These are phyloP conservation scores for Aspergillus bombycis DNA, from an alignment of 2,329 filamentous ascomycete genomes.

Conservation along the genomic window DNA sequence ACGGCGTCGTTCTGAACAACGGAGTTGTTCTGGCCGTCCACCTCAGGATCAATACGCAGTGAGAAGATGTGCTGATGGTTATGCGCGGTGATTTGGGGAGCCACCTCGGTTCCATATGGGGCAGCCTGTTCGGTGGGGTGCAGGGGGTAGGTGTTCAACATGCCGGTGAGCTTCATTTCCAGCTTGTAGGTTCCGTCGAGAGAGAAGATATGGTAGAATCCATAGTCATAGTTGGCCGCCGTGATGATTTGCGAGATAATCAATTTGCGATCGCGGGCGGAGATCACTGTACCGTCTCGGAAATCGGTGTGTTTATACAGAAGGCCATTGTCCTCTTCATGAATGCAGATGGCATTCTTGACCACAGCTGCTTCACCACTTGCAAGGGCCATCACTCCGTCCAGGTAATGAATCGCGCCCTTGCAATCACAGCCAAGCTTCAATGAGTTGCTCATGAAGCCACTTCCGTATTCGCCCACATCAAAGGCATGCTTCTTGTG, in stretches of 20 bases:
- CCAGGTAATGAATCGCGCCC: slow-evolving; percentile 30
- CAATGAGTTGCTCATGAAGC: slow-evolving; percentile 53
- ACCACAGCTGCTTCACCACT: slow-evolving; percentile 22
- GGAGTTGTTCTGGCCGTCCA: slow-evolving; percentile 81
- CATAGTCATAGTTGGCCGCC: slow-evolving; percentile 92
- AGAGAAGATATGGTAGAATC: slow-evolving; percentile 81
- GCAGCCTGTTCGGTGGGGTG: slow-evolving; percentile 71
- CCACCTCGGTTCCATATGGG: slow-evolving; percentile 87
- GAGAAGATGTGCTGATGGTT: slow-evolving; percentile 96
- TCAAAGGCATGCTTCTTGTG: slow-evolving; percentile 53
- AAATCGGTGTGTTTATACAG: slow-evolving; percentile 81
- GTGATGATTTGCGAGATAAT: slow-evolving; percentile 90
- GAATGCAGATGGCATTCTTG: slow-evolving; percentile 4
- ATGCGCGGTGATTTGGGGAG: slow-evolving; percentile 84
- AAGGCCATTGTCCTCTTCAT: slow-evolving; percentile 11
- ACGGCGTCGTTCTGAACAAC: slow-evolving; percentile 49
- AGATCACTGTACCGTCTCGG: slow-evolving; percentile 80
- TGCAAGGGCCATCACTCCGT: slow-evolving; percentile 27
- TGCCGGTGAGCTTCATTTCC: slow-evolving; percentile 86
- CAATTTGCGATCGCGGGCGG: slow-evolving; percentile 81
- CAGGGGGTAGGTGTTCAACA: slow-evolving; percentile 86
- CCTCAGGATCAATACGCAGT: slow-evolving; percentile 79
- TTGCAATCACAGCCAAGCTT: slow-evolving; percentile 49
- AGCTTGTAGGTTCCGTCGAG: slow-evolving; percentile 89
- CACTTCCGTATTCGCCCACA: slow-evolving; percentile 51